Conservation (phyloP, 164 flowering plant species). For the Umbilicus rupestris region DNA sequence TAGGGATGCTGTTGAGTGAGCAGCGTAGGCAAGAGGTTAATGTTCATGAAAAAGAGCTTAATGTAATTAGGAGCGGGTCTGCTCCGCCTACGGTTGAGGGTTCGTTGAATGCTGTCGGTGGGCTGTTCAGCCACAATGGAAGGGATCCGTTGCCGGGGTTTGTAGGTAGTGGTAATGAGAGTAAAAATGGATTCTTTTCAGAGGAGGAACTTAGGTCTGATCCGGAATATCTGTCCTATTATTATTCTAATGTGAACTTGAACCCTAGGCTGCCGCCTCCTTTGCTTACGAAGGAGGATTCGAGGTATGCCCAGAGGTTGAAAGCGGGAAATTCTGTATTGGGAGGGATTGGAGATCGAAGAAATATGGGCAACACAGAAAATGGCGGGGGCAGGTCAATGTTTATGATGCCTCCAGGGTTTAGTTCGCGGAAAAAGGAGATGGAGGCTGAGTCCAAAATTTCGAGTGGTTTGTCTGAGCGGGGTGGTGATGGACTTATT, state of each 20-base stretch:
- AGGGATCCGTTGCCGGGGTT: constrained; percentile 29
- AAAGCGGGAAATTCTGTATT: constrained; percentile 43
- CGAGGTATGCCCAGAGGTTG: constrained; percentile 57
- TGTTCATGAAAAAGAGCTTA: constrained; percentile 65
- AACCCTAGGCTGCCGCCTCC: constrained; percentile 81
- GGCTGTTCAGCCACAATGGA: constrained; percentile 25
- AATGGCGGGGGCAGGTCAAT: constrained; percentile 29
- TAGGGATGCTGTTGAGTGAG: constrained; percentile 52
- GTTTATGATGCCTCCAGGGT: constrained; percentile 55
- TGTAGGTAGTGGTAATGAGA: constrained; percentile 20
- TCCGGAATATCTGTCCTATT: constrained; percentile 59
- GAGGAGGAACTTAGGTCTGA: constrained; percentile 74
- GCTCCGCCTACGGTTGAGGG: constrained; percentile 90
- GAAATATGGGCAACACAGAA: constrained; percentile 36
- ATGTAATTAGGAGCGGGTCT: constrained; percentile 67
- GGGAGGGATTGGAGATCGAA: constrained; percentile 69
- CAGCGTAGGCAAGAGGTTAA: constrained; percentile 42
- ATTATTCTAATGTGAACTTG: constrained; percentile 52
- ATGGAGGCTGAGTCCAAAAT: constrained; percentile 31
- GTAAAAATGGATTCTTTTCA: constrained; percentile 26
- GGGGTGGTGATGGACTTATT: constrained; percentile 66
- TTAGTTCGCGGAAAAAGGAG: constrained; percentile 35
- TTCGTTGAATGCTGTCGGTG: constrained; percentile 62
- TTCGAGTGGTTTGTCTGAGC: constrained; percentile 32
- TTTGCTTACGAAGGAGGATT: constrained; percentile 57